Evolutionary conservation across 306 rosid species (phyloP).

Genomic region (Trifolium pratense): DNA sequence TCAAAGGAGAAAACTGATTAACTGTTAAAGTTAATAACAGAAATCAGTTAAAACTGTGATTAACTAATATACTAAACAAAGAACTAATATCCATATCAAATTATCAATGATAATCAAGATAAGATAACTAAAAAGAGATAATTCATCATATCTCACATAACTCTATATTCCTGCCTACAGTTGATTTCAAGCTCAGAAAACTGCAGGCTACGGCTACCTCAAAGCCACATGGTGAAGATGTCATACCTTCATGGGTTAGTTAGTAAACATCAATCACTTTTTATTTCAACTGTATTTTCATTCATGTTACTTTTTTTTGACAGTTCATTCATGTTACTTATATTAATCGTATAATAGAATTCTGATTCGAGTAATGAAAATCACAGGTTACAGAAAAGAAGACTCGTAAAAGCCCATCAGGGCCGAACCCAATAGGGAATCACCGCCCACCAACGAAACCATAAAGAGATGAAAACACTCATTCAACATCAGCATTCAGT

Average conservation of each 20-base stretch:
- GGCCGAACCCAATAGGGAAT: conserved; percentile 86
- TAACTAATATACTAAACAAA: too few species aligned
- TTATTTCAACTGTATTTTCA: not conserved
- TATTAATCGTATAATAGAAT: not conserved
- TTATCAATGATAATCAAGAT: too few species aligned
- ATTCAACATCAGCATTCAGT: conserved; percentile 30
- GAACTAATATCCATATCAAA: too few species aligned
- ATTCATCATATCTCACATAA: not conserved
- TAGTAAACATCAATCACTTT: not conserved
- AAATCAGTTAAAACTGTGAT: too few species aligned
- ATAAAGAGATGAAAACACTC: conserved; percentile 41
- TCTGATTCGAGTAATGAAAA: conserved; percentile 5
- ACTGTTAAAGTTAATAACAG: too few species aligned
- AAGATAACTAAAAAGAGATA: too few species aligned
- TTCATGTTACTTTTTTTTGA: not conserved
- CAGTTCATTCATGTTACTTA: not conserved
- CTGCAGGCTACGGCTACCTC: conserved; percentile 36
- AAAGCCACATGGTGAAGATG: conserved; percentile 45
- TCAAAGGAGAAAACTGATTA: too few species aligned
- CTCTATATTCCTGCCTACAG: conserved; percentile 48
- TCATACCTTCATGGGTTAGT: conserved; percentile 52
- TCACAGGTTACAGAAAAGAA: conserved; percentile 62
- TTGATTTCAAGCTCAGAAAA: conserved; percentile 58
- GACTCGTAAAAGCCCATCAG: conserved; percentile 65
- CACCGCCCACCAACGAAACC: conserved; percentile 66